These are phyloP conservation scores for Trichosphaerium sp. DNA, from an alignment of 78 protist species.

Conservation along the genomic window DNA sequence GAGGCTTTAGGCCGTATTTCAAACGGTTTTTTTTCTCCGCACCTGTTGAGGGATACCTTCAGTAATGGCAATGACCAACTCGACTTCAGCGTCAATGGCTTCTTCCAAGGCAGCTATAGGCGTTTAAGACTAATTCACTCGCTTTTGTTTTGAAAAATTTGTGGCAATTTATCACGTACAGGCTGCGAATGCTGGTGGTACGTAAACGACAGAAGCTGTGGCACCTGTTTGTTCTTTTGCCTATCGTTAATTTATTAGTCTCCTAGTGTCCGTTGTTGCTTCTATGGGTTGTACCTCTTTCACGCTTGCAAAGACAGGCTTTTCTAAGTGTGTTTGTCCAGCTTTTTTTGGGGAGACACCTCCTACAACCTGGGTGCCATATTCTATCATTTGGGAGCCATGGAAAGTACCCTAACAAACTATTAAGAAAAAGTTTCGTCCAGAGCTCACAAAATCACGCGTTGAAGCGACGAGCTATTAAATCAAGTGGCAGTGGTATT, in stretches of 20 bases:
- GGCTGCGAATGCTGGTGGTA: slow-evolving; percentile 78
- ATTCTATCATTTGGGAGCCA: slow-evolving; percentile 81
- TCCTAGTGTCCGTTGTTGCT: not conserved
- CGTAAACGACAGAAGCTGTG: slow-evolving; percentile 91
- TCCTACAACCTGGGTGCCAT: slow-evolving; percentile 97
- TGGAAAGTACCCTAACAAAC: slow-evolving; percentile 88
- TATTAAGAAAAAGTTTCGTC: not conserved
- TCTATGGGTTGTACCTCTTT: slow-evolving; percentile 44
- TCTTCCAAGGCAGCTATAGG: slow-evolving; percentile 87
- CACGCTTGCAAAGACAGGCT: slow-evolving; percentile 87
- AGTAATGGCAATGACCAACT: slow-evolving; percentile 90
- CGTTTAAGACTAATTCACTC: slow-evolving; percentile 3
- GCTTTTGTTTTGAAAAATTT: not conserved
- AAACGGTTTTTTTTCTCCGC: too few species aligned
- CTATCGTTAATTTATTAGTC: not conserved
- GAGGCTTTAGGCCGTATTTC: too few species aligned
- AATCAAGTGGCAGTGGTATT: not conserved
- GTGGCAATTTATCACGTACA: too few species aligned
- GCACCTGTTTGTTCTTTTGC: slow-evolving; percentile 75
- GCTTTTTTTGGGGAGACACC: slow-evolving; percentile 93
- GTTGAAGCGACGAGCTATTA: not conserved
- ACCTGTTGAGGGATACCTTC: slow-evolving; percentile 89
- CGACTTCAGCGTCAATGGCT: slow-evolving; percentile 89
- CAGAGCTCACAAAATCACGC: not conserved
- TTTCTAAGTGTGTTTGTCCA: slow-evolving; percentile 74